Evolutionary conservation across 352 stramenopile species (phyloP), one percentile per base, ranked within the genome.

Genomic region (Peronospora destructor): DNA sequence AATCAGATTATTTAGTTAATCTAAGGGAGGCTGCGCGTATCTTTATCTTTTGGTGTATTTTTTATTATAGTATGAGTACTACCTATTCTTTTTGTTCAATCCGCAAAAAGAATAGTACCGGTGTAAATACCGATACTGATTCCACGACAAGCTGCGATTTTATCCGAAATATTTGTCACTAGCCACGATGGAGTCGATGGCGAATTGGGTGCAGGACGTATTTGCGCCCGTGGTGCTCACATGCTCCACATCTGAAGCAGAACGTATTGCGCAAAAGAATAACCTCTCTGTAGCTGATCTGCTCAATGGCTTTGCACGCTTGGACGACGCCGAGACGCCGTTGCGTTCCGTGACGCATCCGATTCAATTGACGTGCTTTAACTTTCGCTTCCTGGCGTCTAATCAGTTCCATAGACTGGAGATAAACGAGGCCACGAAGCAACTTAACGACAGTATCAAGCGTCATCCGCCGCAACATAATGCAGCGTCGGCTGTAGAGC

Each of bases 261-360:
- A 94, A 59, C 80, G 83, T 30, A 73, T 94, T 47, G 67, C 72
- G 32, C 70, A 80, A 42, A 94, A 94, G 68, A 94, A 91, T 56
- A 80, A 76, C 35, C 58, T 94, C n/a, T 68, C 70, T 5, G 62
- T 91, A 19, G 66, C 76, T 3, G 71, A 91, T 40, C 46, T 94
- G 25, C 63, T 94, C 26, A 91, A 86, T 40, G 83, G 67, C 14
- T 91, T 89, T 54, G 53, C 68, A 19, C 66, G 76, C 41, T 51
- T 94, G 34, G 46, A 68, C 6, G 59, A 81, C 43, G 73, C 71
- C 42, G 73, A 94, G 45, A 78, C 76, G 36, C 75, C 83, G 21
- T 55, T 94, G 41, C 80, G 83, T 2, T 89, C 78, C 13, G 80
- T 94, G 40, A 80, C 62, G 38, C 76, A 89, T 33, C 74, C 74